Base-by-base conservation (phyloP, 257 asterid genomes). In the Marsdenia floribunda region DNA sequence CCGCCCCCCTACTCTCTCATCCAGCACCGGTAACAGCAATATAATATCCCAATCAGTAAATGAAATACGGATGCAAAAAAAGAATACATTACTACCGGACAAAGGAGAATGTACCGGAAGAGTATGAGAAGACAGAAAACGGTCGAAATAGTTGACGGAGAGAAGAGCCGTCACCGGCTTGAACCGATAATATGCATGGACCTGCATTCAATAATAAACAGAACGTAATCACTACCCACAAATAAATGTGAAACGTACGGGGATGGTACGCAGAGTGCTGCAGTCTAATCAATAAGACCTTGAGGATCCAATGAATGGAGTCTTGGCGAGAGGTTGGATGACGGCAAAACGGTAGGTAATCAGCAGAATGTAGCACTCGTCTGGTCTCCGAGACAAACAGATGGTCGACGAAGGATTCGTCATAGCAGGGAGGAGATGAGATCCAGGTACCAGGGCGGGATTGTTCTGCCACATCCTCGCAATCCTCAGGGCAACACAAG, bases 101-200 rank as follows among this genome's bases (percentile, higher is more conserved):
- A 44, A 11, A 49, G 7, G 24, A 12, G 14, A 19, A 61, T 61
- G 42, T 93, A 94, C 98, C 90, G 96, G 97, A 78, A 91, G 77
- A 64, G 80, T 86, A 78, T 89, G 93, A 68, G 89, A 79, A 87
- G 77, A 74, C 10, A 94, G 90, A 80, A 94, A 91, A 63, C 98
- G 98, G 74, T 94, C 98, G 2, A 94, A 77, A 83, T 94, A 94
- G 79, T 71, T 89, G 82, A 92, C 93, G 84, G 98, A 81, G 78
- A 94, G 97, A 83, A 82, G 90, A 84, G 92, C 96, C 88, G 98
- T 94, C 72, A 88, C 68, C n/a, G 97, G 88, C 86, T 89, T 93
- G 58, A 94, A 94, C 63, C 93, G 88, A 82, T 92, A 90, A 74
- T 85, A 84, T 70, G 91, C 93, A 54, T 89, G 94, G 74, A 90